Percentiles rank a stretch among this genome's conserved stretches.
phyloP scores from a whole-genome alignment of 768 basidiomycete species.

The Tricholomella constricta region DNA sequence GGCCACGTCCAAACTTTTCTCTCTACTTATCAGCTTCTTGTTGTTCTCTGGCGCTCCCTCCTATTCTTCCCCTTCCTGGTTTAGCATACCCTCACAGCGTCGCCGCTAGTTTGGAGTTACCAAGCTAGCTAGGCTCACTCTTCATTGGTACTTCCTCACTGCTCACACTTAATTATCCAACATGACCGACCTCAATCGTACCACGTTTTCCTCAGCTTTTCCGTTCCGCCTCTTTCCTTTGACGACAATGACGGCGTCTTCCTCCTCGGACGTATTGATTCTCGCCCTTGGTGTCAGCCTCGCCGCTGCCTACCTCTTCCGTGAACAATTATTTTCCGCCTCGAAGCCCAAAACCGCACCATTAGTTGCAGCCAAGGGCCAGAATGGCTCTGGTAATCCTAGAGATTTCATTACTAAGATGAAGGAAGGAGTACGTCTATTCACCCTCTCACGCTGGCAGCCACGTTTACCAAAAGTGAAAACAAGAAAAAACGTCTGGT shows the following conservation, averaged over 20 bases:
- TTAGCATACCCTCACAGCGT: neutral
- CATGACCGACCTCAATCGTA: constrained; percentile 38
- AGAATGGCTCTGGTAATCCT: constrained; percentile 82
- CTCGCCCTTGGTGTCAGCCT: constrained; percentile 74
- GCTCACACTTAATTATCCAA: constrained; percentile 16
- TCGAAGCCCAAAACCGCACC: constrained; percentile 63
- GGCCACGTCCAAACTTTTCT: constrained; percentile 18
- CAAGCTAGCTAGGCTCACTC: constrained; percentile 26
- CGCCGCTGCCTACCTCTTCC: constrained; percentile 81
- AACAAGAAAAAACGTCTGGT: constrained; percentile 91
- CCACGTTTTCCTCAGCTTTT: constrained; percentile 42
- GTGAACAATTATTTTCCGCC: constrained; percentile 74
- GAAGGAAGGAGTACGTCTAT: constrained; percentile 79
- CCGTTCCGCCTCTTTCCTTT: constrained; percentile 31
- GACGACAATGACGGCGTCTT: constrained; percentile 55
- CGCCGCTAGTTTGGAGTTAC: constrained; percentile 22
- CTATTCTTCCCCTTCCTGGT: constrained; percentile 8
- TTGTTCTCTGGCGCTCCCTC: constrained; percentile 14
- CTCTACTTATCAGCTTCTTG: constrained; percentile 14
- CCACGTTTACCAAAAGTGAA: constrained; percentile 4
- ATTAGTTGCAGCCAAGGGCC: constrained; percentile 40
- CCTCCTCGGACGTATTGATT: constrained; percentile 72
- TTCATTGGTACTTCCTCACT: constrained; percentile 23
- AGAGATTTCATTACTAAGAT: constrained; percentile 93
- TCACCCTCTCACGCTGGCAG: neutral